These are phyloP conservation scores for Casaregolazyma suthepensis DNA, from an alignment of 1,139 yeast genomes.

Conservation along the genomic window DNA sequence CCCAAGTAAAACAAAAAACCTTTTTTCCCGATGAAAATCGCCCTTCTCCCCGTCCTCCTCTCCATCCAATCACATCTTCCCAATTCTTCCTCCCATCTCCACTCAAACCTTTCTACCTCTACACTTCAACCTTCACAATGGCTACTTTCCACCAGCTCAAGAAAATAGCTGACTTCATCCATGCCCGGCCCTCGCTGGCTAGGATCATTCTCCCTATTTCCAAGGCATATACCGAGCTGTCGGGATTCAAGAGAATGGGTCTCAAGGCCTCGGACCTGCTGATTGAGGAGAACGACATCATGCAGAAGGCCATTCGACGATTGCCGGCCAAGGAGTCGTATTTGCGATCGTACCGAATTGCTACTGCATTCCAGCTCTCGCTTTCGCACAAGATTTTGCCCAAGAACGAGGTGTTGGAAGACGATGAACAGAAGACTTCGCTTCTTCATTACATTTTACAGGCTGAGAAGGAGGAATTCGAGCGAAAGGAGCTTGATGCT, in stretches of 20 bases:
- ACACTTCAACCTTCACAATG: constrained; percentile 37
- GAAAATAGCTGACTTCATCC: constrained; percentile 73
- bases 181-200: constrained; percentile 72
- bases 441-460: constrained; percentile 85
- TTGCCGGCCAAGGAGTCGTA: constrained; percentile 77
- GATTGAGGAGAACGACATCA: constrained; percentile 77
- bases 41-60: not conserved
- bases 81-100: constrained; percentile 1
- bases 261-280: constrained; percentile 75
- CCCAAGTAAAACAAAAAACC: not conserved
- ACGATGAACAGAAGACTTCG: constrained; percentile 76
- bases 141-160: constrained; percentile 77
- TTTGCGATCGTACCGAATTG: constrained; percentile 85
- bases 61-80: not conserved
- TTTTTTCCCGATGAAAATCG: not conserved
- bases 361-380: constrained; percentile 86
- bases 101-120: not conserved
- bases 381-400: constrained; percentile 84
- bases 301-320: constrained; percentile 85
- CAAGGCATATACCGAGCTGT: constrained; percentile 58
- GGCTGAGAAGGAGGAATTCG: constrained; percentile 71
- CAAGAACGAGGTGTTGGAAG: constrained; percentile 65
- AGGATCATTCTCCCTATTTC: constrained; percentile 76
- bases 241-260: constrained; percentile 94
- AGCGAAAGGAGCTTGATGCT: constrained; percentile 84